These are phyloP conservation scores for Clonostachys chloroleuca DNA, from an alignment of 2,329 filamentous ascomycete genomes.

Conservation along the genomic window DNA sequence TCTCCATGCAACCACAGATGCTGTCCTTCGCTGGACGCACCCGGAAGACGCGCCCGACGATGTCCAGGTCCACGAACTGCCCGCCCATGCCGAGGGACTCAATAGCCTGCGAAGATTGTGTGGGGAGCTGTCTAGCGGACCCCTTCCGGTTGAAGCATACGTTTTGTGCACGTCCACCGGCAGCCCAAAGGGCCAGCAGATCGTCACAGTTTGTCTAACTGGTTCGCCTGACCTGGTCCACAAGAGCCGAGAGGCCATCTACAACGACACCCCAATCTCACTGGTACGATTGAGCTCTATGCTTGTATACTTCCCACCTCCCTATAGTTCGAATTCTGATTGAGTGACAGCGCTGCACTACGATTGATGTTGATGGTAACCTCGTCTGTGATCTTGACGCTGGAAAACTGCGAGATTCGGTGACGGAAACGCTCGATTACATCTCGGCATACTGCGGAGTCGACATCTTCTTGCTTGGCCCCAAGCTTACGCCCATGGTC, in stretches of 20 bases:
- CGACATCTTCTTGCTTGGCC: conserved; percentile 92
- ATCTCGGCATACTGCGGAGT: conserved; percentile 87
- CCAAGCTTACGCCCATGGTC: conserved; percentile 77
- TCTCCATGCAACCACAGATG: conserved; percentile 83
- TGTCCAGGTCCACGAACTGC: conserved; percentile 80
- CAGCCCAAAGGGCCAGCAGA: conserved; percentile 58
- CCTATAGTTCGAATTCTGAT: neutral
- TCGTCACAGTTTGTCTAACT: conserved; percentile 87
- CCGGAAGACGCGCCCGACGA: conserved; percentile 82
- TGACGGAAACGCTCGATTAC: conserved; percentile 81
- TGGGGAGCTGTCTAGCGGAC: conserved; percentile 69
- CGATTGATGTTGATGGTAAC: conserved; percentile 88
- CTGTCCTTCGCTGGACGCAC: conserved; percentile 89
- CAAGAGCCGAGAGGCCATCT: conserved; percentile 81
- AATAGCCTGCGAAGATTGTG: conserved; percentile 76
- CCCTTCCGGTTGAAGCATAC: conserved; percentile 73
- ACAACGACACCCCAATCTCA: conserved; percentile 89
- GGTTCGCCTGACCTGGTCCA: conserved; percentile 84
- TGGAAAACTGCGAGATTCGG: conserved; percentile 67
- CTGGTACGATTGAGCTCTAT: conserved; percentile 59
- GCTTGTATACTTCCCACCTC: neutral
- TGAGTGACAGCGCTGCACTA: conserved; percentile 71
- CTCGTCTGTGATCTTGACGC: conserved; percentile 72
- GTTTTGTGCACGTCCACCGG: conserved; percentile 81
- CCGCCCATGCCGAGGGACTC: conserved; percentile 87